Percentiles rank a stretch among this genome's conserved stretches.
These are phyloP conservation scores for Yarrowia bubula DNA, from an alignment of 805 yeast species.

Conservation along the genomic window DNA sequence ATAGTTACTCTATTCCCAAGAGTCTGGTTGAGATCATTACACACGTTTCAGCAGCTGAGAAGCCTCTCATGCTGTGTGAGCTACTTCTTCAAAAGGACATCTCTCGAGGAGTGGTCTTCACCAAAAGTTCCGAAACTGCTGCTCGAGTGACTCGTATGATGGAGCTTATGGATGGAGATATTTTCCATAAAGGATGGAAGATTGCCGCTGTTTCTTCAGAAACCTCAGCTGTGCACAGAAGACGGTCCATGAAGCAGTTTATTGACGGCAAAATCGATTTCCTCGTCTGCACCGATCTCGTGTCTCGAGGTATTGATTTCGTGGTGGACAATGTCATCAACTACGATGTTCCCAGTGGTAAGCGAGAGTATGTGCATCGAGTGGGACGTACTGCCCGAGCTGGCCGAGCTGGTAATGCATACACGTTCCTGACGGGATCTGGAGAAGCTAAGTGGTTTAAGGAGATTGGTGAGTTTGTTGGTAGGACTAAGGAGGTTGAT, in stretches of 20 bases:
- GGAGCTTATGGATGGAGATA: conserved; percentile 41
- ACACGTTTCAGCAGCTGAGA: conserved; percentile 42
- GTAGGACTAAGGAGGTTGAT: conserved; percentile 36
- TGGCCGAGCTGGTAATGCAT: conserved; percentile 69
- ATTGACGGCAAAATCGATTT: conserved; percentile 52
- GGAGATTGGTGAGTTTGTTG: conserved; percentile 38
- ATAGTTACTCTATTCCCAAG: conserved; percentile 41
- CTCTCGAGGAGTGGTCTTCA: conserved; percentile 53
- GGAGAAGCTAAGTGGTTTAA: conserved; percentile 62
- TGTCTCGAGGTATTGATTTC: conserved; percentile 94
- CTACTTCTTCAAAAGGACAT: conserved; percentile 45
- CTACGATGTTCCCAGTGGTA: conserved; percentile 84
- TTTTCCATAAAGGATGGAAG: conserved; percentile 30
- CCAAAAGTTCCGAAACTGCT: conserved; percentile 81
- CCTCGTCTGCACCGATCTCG: conserved; percentile 75
- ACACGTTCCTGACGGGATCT: conserved; percentile 68
- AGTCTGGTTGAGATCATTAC: conserved; percentile 41
- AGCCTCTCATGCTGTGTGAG: conserved; percentile 71
- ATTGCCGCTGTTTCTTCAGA: conserved; percentile 39
- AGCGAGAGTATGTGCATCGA: conserved; percentile 91
- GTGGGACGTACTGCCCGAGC: conserved; percentile 99
- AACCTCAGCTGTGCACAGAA: conserved; percentile 46
- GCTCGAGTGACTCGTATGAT: conserved; percentile 71
- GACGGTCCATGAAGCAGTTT: conserved; percentile 59
- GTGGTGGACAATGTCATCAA: conserved; percentile 73